phyloP scores from a whole-genome alignment of 2,329 filamentous ascomycete genomes.

The Monilinia fructicola region DNA sequence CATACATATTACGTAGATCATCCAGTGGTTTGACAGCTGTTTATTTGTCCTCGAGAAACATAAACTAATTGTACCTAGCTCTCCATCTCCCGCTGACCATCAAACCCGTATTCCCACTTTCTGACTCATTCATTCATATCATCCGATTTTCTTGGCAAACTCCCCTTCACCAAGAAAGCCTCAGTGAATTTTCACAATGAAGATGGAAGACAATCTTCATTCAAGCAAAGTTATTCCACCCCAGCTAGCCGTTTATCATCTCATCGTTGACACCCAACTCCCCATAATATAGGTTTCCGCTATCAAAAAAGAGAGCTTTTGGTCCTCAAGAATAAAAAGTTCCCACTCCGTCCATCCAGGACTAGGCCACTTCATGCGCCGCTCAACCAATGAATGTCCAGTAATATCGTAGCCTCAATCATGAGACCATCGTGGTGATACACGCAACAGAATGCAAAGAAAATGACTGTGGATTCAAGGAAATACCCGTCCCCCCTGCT shows the following conservation, averaged over 20 bases:
- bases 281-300: conserved; percentile 1
- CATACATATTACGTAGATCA: not conserved
- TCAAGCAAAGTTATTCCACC: conserved; percentile 1
- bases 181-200: not conserved
- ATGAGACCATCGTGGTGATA: conserved; percentile 35
- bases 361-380: conserved; percentile 10
- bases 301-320: conserved; percentile 11
- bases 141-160: not conserved
- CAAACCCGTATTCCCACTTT: conserved; percentile 15
- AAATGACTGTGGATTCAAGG: conserved; percentile 28
- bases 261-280: conserved; percentile 16
- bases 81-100: not conserved
- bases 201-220: conserved; percentile 9
- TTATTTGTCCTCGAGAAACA: not conserved
- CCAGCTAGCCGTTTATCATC: conserved; percentile 14
- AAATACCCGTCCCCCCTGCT: conserved; percentile 23
- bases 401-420: conserved; percentile 25
- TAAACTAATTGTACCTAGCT: conserved; percentile 1
- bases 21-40: not conserved
- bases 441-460: conserved; percentile 29
- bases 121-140: conserved; percentile 3
- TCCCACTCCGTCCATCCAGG: not conserved
- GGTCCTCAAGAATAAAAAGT: conserved; percentile 1
- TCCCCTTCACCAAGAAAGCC: not conserved
- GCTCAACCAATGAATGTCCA: conserved; percentile 25